Evolutionary conservation across 2,329 filamentous ascomycete species (phyloP).

Genomic region (Talaromyces sp.): DNA sequence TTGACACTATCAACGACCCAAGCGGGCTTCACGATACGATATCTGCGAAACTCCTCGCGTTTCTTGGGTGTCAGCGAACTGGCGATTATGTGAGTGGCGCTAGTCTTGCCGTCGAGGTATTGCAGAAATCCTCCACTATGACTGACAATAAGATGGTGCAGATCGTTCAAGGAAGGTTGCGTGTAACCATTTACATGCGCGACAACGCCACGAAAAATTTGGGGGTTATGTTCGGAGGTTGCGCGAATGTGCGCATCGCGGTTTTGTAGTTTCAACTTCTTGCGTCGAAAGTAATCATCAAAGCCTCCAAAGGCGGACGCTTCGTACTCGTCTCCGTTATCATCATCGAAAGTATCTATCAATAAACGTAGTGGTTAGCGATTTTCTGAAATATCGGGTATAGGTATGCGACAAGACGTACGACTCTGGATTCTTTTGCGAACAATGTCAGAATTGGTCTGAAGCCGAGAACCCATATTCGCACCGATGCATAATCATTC

Average conservation of each 20-base stretch:
- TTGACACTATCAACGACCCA: slow-evolving; percentile 91
- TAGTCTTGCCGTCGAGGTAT: slow-evolving; percentile 91
- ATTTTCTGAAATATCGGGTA: neutral
- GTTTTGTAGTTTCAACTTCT: slow-evolving; percentile 97
- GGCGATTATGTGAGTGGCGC: slow-evolving; percentile 93
- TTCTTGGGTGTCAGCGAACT: slow-evolving; percentile 91
- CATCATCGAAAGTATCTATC: slow-evolving; percentile 69
- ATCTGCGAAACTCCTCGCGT: slow-evolving; percentile 78
- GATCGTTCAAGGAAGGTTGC: slow-evolving; percentile 83
- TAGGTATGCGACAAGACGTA: slow-evolving; percentile 28
- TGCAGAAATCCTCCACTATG: slow-evolving; percentile 95
- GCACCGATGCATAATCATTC: slow-evolving; percentile 20
- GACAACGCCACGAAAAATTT: slow-evolving; percentile 87
- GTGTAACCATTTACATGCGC: slow-evolving; percentile 95
- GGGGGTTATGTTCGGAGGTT: slow-evolving; percentile 66
- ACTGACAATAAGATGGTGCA: slow-evolving; percentile 82
- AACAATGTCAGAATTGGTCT: slow-evolving; percentile 58
- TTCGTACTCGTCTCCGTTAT: slow-evolving; percentile 88
- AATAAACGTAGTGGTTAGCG: neutral
- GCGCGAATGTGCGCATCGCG: slow-evolving; percentile 79
- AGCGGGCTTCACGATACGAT: slow-evolving; percentile 88
- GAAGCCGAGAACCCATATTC: slow-evolving; percentile 62
- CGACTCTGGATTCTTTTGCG: slow-evolving; percentile 64
- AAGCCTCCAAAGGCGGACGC: slow-evolving; percentile 86
- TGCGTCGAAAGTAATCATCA: slow-evolving; percentile 85